Evolutionary conservation across 169 alveolate genomes (phyloP), one percentile per base, ranked within the genome.

Genomic region (Plasmodium falciparum): DNA sequence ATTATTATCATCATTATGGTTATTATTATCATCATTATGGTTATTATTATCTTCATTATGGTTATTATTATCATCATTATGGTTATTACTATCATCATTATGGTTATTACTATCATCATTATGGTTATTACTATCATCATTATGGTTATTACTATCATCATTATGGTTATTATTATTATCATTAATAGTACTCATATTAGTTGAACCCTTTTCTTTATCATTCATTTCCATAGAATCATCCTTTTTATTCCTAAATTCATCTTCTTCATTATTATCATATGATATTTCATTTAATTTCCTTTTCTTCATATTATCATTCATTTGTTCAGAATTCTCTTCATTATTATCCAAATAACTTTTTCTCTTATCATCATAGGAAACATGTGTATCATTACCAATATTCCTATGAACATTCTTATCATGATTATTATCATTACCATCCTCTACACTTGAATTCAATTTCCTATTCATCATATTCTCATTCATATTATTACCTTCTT

Each of bases 1-100:
- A 92, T 74, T 50, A 74, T 96, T 95, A 33, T 5, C 0, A 65
- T 33, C 1, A 61, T 13, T 1, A 61, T 22, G 0, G 7, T 13
- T 15, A 61, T 61, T 15, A 61, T 61, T 61, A 61, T 13, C 3
- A 22, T 61, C n/a, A 61, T 61, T 12, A 61, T 61, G 0, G 6
- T 22, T 43, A 58, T 17, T 47, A 24, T 58, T 61, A 39, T 5
- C 2, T 26, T 45, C 17, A 39, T 12, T 8, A 8, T 50, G 17
- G 22, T 54, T 39, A 54, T 52, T 52, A 22, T n/a, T 52, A 17
- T n/a, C 56, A 29, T 58, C 43, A 22, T 3, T 56, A 9, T 58
- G 26, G 26, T 72, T 58, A 12, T 15, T 5, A n/a, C 2, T 24
- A 45, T 5, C 2, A 45, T 12, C 2, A 13, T 70, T 52, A 22